Evolutionary conservation across 2,329 filamentous ascomycete species (phyloP).

Genomic region (Calonectria pauciramosa): DNA sequence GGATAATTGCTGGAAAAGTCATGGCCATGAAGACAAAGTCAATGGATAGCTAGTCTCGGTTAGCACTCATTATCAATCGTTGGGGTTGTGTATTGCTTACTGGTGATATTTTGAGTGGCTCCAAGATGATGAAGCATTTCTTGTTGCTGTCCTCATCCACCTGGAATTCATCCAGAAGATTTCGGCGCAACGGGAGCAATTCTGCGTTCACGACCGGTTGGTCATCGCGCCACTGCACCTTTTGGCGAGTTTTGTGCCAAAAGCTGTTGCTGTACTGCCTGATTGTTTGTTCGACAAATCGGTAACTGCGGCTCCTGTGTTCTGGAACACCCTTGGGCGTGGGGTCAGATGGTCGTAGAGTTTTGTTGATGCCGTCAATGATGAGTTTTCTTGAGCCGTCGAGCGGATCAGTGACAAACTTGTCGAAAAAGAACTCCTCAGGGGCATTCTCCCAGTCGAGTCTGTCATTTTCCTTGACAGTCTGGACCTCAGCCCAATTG

Average conservation of each 20-base stretch:
- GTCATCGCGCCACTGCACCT: constrained; percentile 69
- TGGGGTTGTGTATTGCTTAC: constrained; percentile 73
- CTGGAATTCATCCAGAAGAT: constrained; percentile 80
- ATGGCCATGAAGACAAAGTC: constrained; percentile 80
- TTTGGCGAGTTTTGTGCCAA: constrained; percentile 70
- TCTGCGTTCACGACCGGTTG: constrained; percentile 88
- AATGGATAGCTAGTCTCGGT: constrained; percentile 70
- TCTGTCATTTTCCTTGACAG: constrained; percentile 51
- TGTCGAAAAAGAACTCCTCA: constrained; percentile 65
- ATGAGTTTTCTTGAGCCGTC: constrained; percentile 76
- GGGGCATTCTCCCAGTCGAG: constrained; percentile 59
- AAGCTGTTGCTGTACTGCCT: constrained; percentile 87
- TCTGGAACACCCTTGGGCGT: constrained; percentile 70
- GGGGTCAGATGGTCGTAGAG: constrained; percentile 74
- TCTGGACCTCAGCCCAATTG: constrained; percentile 72
- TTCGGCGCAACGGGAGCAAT: constrained; percentile 81
- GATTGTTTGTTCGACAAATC: constrained; percentile 69
- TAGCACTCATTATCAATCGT: background rate
- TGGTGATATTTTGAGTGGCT: constrained; percentile 82
- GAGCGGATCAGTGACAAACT: constrained; percentile 69
- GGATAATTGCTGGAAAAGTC: constrained; percentile 85
- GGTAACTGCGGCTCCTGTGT: constrained; percentile 60
- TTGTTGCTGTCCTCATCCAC: constrained; percentile 61
- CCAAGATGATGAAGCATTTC: constrained; percentile 78
- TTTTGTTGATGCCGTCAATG: constrained; percentile 64